Evolutionary conservation across 495 filamentous ascomycete genomes (phyloP), one percentile per base, ranked within the genome.

Genomic region (Hyaloscypha hepaticicola): DNA sequence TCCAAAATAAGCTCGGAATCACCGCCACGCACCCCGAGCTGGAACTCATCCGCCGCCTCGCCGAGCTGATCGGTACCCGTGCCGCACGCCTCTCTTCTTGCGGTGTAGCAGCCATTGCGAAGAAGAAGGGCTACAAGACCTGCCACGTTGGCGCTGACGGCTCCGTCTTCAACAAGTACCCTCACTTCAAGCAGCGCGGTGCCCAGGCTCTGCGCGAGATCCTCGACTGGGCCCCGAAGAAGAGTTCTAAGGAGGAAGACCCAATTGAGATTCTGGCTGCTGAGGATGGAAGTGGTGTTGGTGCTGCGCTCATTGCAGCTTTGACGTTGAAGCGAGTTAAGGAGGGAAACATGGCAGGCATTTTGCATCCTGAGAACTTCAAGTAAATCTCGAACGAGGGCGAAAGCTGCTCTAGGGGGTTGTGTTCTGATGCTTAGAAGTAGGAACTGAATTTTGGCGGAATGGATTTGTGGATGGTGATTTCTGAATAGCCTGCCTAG

Each of bases 91-190:
- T 98, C 26, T 96, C 93, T 2, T 88, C 94, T 52, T 98, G 94
- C 71, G 94, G 94, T 74, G 90, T 97, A 56, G 92, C 94, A 5
- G 94, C 93, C 55, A 97, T 98, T 70, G 92, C 90, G 82, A 94
- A 85, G 76, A 97, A 96, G 88, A 97, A 97, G 82, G 85, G 87
- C 63, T 92, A 91, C 68, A 78, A 86, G 67, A 84, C 87, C 16
- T 96, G 91, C 83, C 93, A 97, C 75, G 94, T 97, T 22, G 94
- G 94, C 70, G 94, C 94, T 45, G 94, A 98, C 70, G 94, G 94
- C 26, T 94, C 90, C 12, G 93, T 98, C 50, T 98, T 97, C 82
- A 97, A 96, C 82, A 97, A 96, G 76, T 97, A 97, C 78, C 94
- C 94, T 1, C 91, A 97, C 77, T 98, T 98, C 83, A 94, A 97